These are phyloP conservation scores for Globisporangium ultimum DNA, from an alignment of 352 stramenopile genomes.

Conservation along the genomic window DNA sequence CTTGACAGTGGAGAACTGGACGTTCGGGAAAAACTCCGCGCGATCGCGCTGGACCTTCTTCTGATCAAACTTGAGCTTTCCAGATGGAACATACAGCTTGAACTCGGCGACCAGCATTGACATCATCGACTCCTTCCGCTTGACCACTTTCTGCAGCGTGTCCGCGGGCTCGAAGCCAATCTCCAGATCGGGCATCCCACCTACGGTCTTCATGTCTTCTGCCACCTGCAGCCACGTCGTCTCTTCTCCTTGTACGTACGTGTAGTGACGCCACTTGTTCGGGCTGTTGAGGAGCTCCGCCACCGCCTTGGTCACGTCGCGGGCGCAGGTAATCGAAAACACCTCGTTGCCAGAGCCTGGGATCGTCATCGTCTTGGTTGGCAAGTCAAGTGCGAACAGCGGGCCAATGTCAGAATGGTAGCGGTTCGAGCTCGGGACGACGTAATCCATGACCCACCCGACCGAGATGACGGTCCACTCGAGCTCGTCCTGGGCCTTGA, in stretches of 20 bases:
- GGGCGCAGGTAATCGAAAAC: slow-evolving; percentile 23
- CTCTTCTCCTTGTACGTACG: slow-evolving; percentile 28
- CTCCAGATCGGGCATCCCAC: slow-evolving; percentile 20
- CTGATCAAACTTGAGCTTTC: slow-evolving; percentile 19
- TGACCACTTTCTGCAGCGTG: slow-evolving; percentile 1
- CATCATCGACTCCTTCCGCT: slow-evolving; percentile 9
- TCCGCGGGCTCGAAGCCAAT: slow-evolving; percentile 13
- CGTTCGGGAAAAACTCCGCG: slow-evolving; percentile 20
- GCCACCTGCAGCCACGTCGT: slow-evolving; percentile 31
- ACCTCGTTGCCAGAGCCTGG: slow-evolving; percentile 25
- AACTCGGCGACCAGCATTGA: slow-evolving; percentile 5
- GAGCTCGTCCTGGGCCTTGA: slow-evolving; percentile 24
- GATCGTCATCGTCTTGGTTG: slow-evolving; percentile 29
- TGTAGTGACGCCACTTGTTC: slow-evolving; percentile 28
- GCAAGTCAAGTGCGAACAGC: slow-evolving; percentile 18
- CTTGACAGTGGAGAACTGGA: too few relatives aligned
- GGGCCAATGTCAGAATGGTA: slow-evolving; percentile 20
- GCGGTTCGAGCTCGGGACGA: slow-evolving; percentile 26
- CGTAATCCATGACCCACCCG: slow-evolving; percentile 29
- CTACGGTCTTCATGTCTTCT: slow-evolving; percentile 15
- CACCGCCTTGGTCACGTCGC: slow-evolving; percentile 20
- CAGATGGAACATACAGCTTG: too few relatives aligned
- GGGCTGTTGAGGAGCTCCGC: slow-evolving; percentile 18
- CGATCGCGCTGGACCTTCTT: slow-evolving; percentile 26
- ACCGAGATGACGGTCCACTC: slow-evolving; percentile 34